phyloP scores from a whole-genome alignment of 345 rosid species.

The Pugionium dolabratum region DNA sequence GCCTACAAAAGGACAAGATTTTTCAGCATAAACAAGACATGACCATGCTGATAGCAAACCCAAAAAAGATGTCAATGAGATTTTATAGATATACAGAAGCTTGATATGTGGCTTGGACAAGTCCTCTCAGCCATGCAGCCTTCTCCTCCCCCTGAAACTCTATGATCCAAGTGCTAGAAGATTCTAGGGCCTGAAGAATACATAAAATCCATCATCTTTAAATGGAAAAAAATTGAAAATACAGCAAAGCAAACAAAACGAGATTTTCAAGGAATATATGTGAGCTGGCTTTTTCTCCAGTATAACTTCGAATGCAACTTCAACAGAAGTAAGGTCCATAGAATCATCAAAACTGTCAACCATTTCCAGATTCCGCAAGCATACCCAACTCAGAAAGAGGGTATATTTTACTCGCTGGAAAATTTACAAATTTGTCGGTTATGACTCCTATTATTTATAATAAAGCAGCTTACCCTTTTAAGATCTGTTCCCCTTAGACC shows the following conservation, averaged over 20 bases:
- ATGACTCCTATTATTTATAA: constrained; percentile 15
- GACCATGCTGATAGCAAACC: constrained; percentile 26
- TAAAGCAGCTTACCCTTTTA: constrained; percentile 58
- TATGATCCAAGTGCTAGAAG: constrained; percentile 88
- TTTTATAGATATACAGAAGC: constrained; percentile 69
- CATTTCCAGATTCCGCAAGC: constrained; percentile 29
- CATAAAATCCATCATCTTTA: constrained; percentile 22
- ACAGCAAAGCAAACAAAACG: constrained; percentile 12
- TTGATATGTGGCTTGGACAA: constrained; percentile 84
- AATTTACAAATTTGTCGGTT: neutral
- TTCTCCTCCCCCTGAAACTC: constrained; percentile 78
- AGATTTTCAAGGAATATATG: constrained; percentile 13
- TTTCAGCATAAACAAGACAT: constrained; percentile 24
- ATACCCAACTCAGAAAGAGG: constrained; percentile 15
- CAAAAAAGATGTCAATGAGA: constrained; percentile 17
- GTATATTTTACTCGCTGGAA: constrained; percentile 14
- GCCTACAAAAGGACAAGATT: constrained; percentile 47
- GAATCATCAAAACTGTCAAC: constrained; percentile 21
- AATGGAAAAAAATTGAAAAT: constrained; percentile 11
- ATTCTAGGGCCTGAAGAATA: constrained; percentile 78
- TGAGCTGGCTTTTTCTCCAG: constrained; percentile 24
- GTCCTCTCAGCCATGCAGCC: constrained; percentile 81
- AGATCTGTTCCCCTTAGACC: constrained; percentile 73
- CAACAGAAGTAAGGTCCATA: constrained; percentile 22
- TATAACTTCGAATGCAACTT: constrained; percentile 17